A percentile compares a stretch with the other conserved stretches of the same genome.
Evolutionary conservation across 2,329 filamentous ascomycete genomes (phyloP).

Genomic region (Leptographium lundbergii): DNA sequence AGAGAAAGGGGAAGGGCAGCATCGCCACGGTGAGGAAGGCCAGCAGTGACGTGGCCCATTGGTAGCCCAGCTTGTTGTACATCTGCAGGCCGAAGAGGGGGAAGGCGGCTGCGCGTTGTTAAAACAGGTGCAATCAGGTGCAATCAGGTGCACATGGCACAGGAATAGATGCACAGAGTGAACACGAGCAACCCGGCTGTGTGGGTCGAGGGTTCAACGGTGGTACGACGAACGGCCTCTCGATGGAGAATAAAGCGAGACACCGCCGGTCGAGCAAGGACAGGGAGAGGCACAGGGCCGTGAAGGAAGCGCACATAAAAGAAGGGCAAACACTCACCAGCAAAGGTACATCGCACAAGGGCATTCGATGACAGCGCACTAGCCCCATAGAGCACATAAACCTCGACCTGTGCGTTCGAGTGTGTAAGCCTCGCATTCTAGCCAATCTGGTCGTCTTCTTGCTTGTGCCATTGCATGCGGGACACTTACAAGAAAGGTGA

Average conservation of each 20-base stretch:
- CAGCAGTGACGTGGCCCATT: conserved; percentile 54
- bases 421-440: conserved; percentile 1
- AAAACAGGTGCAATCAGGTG: no score
- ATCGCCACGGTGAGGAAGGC: conserved; percentile 49
- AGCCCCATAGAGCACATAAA: conserved; percentile 64
- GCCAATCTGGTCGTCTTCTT: background rate
- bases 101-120: conserved; percentile 45
- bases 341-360: conserved; percentile 67
- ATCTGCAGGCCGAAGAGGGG: conserved; percentile 64
- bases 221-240: background rate
- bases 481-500: conserved; percentile 68
- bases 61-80: conserved; percentile 56
- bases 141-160: background rate
- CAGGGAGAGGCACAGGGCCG: background rate
- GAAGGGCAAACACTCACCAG: conserved; percentile 30
- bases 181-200: background rate
- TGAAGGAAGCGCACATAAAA: background rate
- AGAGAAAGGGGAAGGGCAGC: conserved; percentile 52
- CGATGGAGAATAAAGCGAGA: background rate
- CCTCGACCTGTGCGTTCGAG: conserved; percentile 43
- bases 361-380: conserved; percentile 74
- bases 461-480: background rate
- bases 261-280: background rate
- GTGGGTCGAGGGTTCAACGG: background rate
- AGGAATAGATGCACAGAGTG: background rate